phyloP scores from a whole-genome alignment of 257 asterid genomes.

The Nicotiana sylvestris region DNA sequence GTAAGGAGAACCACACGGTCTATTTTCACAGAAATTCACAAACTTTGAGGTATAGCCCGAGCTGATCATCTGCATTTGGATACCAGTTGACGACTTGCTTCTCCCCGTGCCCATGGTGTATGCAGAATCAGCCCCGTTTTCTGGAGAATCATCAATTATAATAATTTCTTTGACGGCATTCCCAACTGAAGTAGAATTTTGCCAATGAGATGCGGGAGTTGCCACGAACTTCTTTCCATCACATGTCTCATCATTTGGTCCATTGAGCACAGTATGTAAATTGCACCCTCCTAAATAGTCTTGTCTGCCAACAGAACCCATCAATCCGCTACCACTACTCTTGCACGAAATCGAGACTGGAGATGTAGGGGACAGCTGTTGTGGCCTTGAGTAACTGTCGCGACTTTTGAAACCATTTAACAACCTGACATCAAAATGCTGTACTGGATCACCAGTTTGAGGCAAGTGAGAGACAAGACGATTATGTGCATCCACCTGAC shows the following conservation, averaged over 20 bases:
- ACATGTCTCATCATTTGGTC: slow-evolving; percentile 19
- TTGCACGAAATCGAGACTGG: slow-evolving; percentile 28
- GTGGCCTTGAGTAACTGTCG: slow-evolving; percentile 26
- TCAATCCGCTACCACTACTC: slow-evolving; percentile 21
- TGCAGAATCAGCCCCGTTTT: slow-evolving; percentile 20
- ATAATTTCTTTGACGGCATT: slow-evolving; percentile 34
- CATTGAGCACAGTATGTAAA: slow-evolving; percentile 23
- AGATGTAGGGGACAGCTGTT: slow-evolving; percentile 23
- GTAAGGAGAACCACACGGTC: slow-evolving; percentile 29
- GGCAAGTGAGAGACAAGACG: slow-evolving; percentile 19
- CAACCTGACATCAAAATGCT: slow-evolving; percentile 30
- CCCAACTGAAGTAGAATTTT: slow-evolving; percentile 21
- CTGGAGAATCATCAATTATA: slow-evolving; percentile 44
- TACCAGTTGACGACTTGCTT: slow-evolving; percentile 16
- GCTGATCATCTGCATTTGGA: slow-evolving; percentile 16
- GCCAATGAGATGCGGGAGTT: slow-evolving; percentile 17
- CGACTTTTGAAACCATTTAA: slow-evolving; percentile 31
- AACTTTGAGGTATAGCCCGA: slow-evolving; percentile 23
- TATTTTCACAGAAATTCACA: slow-evolving; percentile 27
- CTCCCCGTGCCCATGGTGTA: slow-evolving; percentile 13
- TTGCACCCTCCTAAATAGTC: slow-evolving; percentile 29
- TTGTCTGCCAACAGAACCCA: slow-evolving; percentile 21
- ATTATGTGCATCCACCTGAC: slow-evolving; percentile 22
- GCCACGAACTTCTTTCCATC: slow-evolving; percentile 21
- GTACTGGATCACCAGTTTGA: slow-evolving; percentile 22